These are phyloP conservation scores for Tricholomella constricta DNA, from an alignment of 768 basidiomycete genomes.

Conservation along the genomic window DNA sequence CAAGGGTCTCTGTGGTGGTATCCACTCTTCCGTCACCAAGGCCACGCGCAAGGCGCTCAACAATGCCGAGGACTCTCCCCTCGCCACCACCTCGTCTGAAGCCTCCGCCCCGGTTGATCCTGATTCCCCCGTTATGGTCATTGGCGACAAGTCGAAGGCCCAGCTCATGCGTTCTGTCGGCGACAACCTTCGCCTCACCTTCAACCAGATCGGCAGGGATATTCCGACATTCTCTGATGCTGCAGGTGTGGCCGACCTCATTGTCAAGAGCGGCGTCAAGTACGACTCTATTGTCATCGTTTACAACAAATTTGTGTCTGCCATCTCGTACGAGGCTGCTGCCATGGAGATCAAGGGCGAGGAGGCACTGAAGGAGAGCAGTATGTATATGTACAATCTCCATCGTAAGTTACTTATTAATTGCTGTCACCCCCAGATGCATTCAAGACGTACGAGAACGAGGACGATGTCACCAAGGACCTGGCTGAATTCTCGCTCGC, in stretches of 20 bases:
- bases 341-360: conserved; percentile 80
- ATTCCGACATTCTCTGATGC: conserved; percentile 98
- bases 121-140: conserved; percentile 76
- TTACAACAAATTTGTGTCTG: conserved; percentile 86
- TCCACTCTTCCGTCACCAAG: conserved; percentile 96
- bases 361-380: conserved; percentile 76
- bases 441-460: conserved; percentile 96
- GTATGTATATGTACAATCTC: conserved; percentile 44
- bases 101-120: conserved; percentile 39
- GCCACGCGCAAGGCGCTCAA: conserved; percentile 74
- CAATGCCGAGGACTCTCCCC: conserved; percentile 50
- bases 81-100: conserved; percentile 35
- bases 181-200: conserved; percentile 75
- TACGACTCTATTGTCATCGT: conserved; percentile 85
- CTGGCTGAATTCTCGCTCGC: conserved; percentile 94
- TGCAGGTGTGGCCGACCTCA: conserved; percentile 89
- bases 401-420: background rate
- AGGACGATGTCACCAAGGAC: conserved; percentile 93
- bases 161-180: conserved; percentile 75
- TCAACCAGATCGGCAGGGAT: conserved; percentile 98
- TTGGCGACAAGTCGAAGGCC: conserved; percentile 97
- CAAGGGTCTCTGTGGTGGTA: conserved; percentile 99
- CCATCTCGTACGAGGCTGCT: conserved; percentile 86
- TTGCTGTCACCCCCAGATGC: conserved; percentile 51
- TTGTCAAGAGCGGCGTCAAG: conserved; percentile 80